Percentiles rank a stretch among this genome's conserved stretches.
phyloP scores from a whole-genome alignment of 768 basidiomycete species.

The Lyophyllum shimeji region DNA sequence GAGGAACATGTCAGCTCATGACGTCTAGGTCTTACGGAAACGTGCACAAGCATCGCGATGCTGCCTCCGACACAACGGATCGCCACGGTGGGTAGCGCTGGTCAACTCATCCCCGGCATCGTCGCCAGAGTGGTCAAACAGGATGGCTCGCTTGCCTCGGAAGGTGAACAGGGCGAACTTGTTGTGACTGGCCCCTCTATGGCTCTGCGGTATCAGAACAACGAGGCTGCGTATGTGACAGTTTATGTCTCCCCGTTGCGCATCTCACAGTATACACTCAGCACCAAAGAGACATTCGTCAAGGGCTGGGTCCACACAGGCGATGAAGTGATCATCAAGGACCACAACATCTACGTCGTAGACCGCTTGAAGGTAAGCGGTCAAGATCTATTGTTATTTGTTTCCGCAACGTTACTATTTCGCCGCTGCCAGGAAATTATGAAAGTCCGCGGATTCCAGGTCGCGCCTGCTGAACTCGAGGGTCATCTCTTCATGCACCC shows the following conservation, averaged over 20 bases:
- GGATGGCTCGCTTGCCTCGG: constrained; percentile 54
- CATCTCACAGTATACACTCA: constrained; percentile 20
- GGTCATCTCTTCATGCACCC: constrained; percentile 61
- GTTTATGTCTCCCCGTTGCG: not conserved
- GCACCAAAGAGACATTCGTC: constrained; percentile 63
- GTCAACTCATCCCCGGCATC: constrained; percentile 58
- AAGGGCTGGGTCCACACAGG: constrained; percentile 70
- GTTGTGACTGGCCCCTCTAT: constrained; percentile 60
- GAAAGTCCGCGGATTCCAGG: constrained; percentile 62
- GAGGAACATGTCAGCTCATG: not conserved
- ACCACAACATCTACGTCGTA: constrained; percentile 65
- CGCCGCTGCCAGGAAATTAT: constrained; percentile 55
- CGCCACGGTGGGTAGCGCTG: constrained; percentile 55
- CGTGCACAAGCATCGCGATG: constrained; percentile 51
- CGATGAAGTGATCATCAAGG: constrained; percentile 68
- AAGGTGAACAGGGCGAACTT: constrained; percentile 64
- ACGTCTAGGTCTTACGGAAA: constrained; percentile 60
- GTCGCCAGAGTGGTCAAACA: constrained; percentile 54
- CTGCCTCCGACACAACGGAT: constrained; percentile 41
- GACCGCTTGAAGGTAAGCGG: constrained; percentile 68
- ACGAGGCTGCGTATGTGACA: constrained; percentile 55
- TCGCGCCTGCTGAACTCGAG: constrained; percentile 68
- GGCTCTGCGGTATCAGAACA: constrained; percentile 57
- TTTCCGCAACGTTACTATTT: not conserved
- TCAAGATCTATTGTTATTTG: not conserved